Evolutionary conservation across 1,139 yeast species (phyloP).

Genomic region (Blastobotrys buckinghamii): DNA sequence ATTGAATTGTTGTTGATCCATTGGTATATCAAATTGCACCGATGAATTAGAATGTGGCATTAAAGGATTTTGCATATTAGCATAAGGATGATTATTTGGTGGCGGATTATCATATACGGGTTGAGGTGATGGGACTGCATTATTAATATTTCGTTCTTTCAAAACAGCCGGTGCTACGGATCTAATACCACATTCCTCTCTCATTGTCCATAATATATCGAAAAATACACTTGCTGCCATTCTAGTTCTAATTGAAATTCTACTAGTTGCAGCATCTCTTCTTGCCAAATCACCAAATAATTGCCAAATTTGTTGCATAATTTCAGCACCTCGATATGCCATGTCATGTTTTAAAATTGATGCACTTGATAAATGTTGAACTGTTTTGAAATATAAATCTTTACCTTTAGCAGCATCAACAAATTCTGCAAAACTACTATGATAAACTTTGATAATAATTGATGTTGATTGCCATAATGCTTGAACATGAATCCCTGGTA

Average conservation of each 20-base stretch:
- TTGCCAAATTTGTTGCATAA: constrained; percentile 93
- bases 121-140: constrained; percentile 7
- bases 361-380: constrained; percentile 65
- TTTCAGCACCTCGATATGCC: constrained; percentile 88
- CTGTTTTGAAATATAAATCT: constrained; percentile 63
- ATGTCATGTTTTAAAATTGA: constrained; percentile 87
- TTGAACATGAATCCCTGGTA: constrained; percentile 78
- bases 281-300: constrained; percentile 54
- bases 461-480: constrained; percentile 91
- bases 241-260: constrained; percentile 61
- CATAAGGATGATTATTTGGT: not conserved
- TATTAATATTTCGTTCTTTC: constrained; percentile 23
- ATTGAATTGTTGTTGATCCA: constrained; percentile 13
- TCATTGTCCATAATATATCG: constrained; percentile 75
- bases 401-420: constrained; percentile 71
- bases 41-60: not conserved
- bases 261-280: constrained; percentile 27
- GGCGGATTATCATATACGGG: not conserved
- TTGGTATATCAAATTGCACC: not conserved
- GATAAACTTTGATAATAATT: constrained; percentile 69
- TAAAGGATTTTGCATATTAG: not conserved
- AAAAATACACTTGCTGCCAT: constrained; percentile 92
- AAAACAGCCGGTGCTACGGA: constrained; percentile 34
- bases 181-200: constrained; percentile 76
- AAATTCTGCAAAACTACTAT: constrained; percentile 61